Evolutionary conservation across 345 rosid species (phyloP).

Genomic region (Moricandia arvensis): DNA sequence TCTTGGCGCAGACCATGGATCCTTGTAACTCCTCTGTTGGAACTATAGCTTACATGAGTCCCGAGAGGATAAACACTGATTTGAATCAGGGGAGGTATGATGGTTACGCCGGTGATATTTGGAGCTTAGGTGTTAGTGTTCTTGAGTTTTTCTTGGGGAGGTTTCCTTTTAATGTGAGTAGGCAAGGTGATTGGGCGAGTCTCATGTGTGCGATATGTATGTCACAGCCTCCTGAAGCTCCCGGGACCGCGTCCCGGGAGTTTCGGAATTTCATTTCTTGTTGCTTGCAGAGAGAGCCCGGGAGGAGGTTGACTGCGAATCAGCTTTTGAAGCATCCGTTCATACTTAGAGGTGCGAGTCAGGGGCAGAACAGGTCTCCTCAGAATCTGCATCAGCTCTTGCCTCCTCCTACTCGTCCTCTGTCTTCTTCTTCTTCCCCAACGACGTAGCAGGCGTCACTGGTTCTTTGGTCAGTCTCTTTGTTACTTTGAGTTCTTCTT

Average conservation of each 20-base stretch:
- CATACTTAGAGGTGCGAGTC: slow-evolving; percentile 42
- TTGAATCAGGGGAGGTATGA: slow-evolving; percentile 81
- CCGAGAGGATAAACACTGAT: slow-evolving; percentile 93
- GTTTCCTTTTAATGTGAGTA: slow-evolving; percentile 67
- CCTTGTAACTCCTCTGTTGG: slow-evolving; percentile 91
- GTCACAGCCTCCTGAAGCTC: slow-evolving; percentile 87
- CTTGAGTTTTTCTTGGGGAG: slow-evolving; percentile 83
- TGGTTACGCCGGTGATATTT: slow-evolving; percentile 81
- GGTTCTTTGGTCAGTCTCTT: not conserved
- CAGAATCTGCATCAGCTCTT: slow-evolving; percentile 68
- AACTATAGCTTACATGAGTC: slow-evolving; percentile 96
- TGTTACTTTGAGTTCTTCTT: too few relatives aligned
- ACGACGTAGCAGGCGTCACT: slow-evolving; percentile 2
- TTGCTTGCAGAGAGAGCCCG: slow-evolving; percentile 89
- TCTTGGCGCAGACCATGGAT: slow-evolving; percentile 89
- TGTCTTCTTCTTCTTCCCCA: slow-evolving; percentile 40
- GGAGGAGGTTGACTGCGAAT: slow-evolving; percentile 53
- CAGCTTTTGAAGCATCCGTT: slow-evolving; percentile 79
- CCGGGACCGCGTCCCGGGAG: slow-evolving; percentile 59
- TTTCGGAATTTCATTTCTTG: slow-evolving; percentile 68
- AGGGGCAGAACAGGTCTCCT: slow-evolving; percentile 43
- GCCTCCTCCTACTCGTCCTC: slow-evolving; percentile 80
- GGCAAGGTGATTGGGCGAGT: slow-evolving; percentile 96
- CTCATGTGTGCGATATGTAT: slow-evolving; percentile 92
- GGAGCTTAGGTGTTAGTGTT: slow-evolving; percentile 92